phyloP scores from a whole-genome alignment of 164 flowering plant species.

The Vitis riparia region DNA sequence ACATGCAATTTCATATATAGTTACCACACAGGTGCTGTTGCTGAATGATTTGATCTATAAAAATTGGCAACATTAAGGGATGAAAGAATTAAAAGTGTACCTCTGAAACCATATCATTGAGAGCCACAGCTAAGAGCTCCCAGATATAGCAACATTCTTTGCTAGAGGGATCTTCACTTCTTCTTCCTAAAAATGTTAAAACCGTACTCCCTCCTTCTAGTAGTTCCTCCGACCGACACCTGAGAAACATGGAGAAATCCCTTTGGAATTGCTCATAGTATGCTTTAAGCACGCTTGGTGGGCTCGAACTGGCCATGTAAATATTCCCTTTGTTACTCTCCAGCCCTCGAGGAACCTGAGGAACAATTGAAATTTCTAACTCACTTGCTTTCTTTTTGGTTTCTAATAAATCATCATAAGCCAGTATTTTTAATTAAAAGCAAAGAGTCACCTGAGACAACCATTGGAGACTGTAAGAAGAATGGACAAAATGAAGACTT shows the following conservation, averaged over 20 bases:
- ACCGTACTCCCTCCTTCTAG: constrained; percentile 55
- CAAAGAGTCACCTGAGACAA: constrained; percentile 51
- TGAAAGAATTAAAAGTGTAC: constrained; percentile 17
- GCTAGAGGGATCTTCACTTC: constrained; percentile 32
- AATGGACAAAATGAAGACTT: constrained; percentile 56
- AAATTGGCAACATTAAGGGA: too few relatives aligned
- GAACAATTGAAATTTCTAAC: too few relatives aligned
- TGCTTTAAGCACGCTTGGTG: constrained; percentile 32
- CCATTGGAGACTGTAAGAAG: constrained; percentile 65
- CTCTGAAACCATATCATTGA: constrained; percentile 47
- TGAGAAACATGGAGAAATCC: constrained; percentile 50
- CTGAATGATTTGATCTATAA: not conserved
- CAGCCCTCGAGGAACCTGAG: too few relatives aligned
- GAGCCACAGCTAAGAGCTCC: constrained; percentile 43
- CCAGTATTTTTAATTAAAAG: not conserved
- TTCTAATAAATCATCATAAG: too few relatives aligned
- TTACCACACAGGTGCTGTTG: too few relatives aligned
- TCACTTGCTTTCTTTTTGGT: too few relatives aligned
- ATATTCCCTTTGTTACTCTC: constrained; percentile 45
- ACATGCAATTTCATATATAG: not conserved
- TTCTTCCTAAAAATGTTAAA: constrained; percentile 47
- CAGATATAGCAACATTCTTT: constrained; percentile 34
- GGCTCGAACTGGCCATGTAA: constrained; percentile 43
- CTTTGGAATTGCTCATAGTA: constrained; percentile 45
- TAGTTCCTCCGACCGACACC: constrained; percentile 47